phyloP scores from a whole-genome alignment of 2,329 filamentous ascomycete species.

The Penicillium sp. region DNA sequence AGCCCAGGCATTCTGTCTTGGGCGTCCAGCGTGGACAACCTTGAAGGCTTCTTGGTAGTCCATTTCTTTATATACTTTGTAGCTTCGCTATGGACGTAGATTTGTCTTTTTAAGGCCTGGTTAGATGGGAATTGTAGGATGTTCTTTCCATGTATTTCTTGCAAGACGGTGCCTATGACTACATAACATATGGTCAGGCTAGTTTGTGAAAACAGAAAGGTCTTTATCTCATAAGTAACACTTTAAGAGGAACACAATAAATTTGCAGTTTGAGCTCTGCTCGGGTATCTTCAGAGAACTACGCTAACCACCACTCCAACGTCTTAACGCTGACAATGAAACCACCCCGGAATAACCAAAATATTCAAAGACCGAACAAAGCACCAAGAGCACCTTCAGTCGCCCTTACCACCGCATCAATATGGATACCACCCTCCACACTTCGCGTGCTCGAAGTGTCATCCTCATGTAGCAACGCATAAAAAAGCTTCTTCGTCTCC shows the following conservation, averaged over 20 bases:
- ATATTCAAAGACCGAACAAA: constrained; percentile 25
- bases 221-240: neutral
- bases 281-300: constrained; percentile 4
- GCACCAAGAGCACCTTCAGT: constrained; percentile 33
- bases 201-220: neutral
- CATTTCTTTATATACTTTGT: neutral
- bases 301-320: neutral
- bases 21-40: neutral
- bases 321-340: neutral
- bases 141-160: neutral
- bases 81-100: neutral
- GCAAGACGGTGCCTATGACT: neutral
- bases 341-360: neutral
- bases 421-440: constrained; percentile 19
- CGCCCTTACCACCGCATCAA: constrained; percentile 32
- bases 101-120: neutral
- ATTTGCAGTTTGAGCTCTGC: neutral
- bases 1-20: neutral
- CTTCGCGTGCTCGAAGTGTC: constrained; percentile 3
- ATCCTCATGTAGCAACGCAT: constrained; percentile 29
- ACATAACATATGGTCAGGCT: neutral
- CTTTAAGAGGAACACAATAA: neutral
- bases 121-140: neutral
- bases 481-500: constrained; percentile 39
- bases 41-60: neutral